Conservation (phyloP, 2,329 filamentous ascomycete genomes). For the Colletotrichum sansevieriae region DNA sequence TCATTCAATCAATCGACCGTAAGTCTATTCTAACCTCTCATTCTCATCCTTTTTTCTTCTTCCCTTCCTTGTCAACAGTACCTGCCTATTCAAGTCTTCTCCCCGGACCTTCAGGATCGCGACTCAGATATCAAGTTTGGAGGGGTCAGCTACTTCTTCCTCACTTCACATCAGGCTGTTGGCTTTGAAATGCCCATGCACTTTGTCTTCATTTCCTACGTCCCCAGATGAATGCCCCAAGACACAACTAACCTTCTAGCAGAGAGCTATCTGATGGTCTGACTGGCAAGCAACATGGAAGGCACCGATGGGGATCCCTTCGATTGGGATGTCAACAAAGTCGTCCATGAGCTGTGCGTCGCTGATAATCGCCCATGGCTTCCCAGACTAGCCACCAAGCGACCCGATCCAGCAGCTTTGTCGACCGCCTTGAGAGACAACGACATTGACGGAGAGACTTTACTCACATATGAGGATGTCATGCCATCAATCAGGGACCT, state of each 20-base stretch:
- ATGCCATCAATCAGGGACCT: constrained; percentile 62
- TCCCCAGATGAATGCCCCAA: not conserved
- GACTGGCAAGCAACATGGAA: constrained; percentile 46
- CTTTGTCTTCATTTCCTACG: not conserved
- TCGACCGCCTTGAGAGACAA: constrained; percentile 70
- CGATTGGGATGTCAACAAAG: constrained; percentile 76
- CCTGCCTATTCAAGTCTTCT: too few species aligned
- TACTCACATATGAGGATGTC: constrained; percentile 70
- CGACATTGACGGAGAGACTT: constrained; percentile 73
- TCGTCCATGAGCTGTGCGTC: constrained; percentile 75
- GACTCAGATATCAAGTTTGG: too few species aligned
- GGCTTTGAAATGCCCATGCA: too few species aligned
- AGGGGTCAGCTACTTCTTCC: too few species aligned
- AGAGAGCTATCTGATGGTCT: constrained; percentile 18
- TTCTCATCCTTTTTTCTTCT: too few species aligned
- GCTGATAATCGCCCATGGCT: constrained; percentile 60
- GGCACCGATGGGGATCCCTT: constrained; percentile 73
- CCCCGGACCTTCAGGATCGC: too few species aligned
- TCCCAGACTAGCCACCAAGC: constrained; percentile 50
- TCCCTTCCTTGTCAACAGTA: too few species aligned
- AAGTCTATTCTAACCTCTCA: too few species aligned
- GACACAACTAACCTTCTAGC: not conserved
- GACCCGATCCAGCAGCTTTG: constrained; percentile 67
- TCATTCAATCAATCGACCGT: too few species aligned
- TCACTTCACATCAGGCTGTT: too few species aligned